phyloP scores from a whole-genome alignment of 306 rosid species.

The Astragalus membranaceus region DNA sequence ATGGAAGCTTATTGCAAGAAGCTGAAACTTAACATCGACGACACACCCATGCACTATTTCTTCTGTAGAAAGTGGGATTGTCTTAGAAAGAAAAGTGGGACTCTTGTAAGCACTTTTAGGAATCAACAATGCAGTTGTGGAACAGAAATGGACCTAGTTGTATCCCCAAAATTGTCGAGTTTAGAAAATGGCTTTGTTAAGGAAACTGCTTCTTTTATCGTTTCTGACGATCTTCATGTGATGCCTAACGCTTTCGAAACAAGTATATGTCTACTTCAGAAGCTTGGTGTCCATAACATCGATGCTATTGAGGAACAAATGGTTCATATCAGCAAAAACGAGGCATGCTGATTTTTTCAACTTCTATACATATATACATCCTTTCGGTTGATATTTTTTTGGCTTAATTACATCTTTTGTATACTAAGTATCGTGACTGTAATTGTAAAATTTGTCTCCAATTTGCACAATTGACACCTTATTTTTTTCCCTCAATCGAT shows the following conservation, averaged over 20 bases:
- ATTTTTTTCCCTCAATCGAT: neutral
- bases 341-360: neutral
- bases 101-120: neutral
- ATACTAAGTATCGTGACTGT: too few relatives aligned
- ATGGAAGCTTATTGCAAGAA: neutral
- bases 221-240: neutral
- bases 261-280: neutral
- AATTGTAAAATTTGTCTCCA: too few relatives aligned
- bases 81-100: neutral
- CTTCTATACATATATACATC: neutral
- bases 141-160: neutral
- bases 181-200: neutral
- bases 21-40: neutral
- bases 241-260: neutral
- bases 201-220: neutral
- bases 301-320: neutral
- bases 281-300: neutral
- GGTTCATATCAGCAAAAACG: neutral
- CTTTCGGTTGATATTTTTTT: neutral
- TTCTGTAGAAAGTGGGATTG: neutral
- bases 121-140: conserved; percentile 3
- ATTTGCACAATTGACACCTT: too few relatives aligned
- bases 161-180: neutral
- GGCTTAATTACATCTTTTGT: neutral
- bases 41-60: neutral